phyloP scores from a whole-genome alignment of 2,329 filamentous ascomycete genomes.

The Ascochyta rabiei region DNA sequence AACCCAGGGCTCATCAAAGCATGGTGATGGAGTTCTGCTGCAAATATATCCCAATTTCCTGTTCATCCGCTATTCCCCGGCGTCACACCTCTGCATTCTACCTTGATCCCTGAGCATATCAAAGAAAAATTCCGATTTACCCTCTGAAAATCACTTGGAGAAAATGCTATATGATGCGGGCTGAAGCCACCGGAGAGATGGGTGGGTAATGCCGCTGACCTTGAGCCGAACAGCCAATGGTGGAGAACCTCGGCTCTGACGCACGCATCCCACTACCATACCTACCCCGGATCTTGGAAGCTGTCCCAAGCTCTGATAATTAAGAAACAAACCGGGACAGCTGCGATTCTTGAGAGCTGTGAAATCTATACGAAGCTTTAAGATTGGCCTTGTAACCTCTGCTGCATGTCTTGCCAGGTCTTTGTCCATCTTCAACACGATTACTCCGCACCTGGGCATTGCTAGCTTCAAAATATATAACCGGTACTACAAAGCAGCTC shows the following conservation, averaged over 20 bases:
- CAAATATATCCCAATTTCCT: conserved; percentile 33
- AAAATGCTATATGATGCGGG: not conserved
- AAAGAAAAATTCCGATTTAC: not conserved
- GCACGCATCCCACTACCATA: conserved; percentile 22
- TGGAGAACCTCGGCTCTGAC: conserved; percentile 40
- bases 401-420: not conserved
- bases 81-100: not conserved
- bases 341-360: not conserved
- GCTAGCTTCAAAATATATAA: conserved; percentile 10
- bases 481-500: conserved; percentile 14
- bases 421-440: conserved; percentile 8
- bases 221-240: conserved; percentile 18
- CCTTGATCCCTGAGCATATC: not conserved
- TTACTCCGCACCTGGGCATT: conserved; percentile 26
- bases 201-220: conserved; percentile 1
- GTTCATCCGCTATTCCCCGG: conserved; percentile 1
- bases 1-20: conserved; percentile 44
- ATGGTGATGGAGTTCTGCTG: conserved; percentile 43
- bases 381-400: not conserved
- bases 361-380: not conserved
- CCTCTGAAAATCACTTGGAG: not conserved
- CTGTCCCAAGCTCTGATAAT: not conserved
- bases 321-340: not conserved
- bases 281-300: conserved; percentile 29
- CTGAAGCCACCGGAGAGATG: conserved; percentile 17